Evolutionary conservation across 805 yeast genomes (phyloP), one percentile per base, ranked within the genome.

Genomic region (Kazachstania viticola): DNA sequence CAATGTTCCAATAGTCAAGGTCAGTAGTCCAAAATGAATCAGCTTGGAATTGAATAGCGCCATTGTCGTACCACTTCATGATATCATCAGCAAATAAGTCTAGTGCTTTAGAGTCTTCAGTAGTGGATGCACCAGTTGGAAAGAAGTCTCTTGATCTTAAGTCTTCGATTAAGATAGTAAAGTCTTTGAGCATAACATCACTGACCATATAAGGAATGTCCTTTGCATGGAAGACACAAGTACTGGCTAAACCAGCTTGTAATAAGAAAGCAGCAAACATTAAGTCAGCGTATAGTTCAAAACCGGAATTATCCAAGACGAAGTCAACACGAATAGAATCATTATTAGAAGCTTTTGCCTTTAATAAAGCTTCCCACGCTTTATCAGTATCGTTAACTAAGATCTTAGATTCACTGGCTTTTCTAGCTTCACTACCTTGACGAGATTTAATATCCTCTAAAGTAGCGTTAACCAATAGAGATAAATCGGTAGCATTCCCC

Each of bases 401-500:
- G 37, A 87, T 78, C 44, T 82, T 80, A 38, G 79, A 70, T 47
- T 81, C 85, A 35, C 85, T 81, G 48, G 76, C 73, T 49, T 75
- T 78, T 44, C 97, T 69, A 14, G 84, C 84, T 40, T 79, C 84
- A 9, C 79, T 81, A 27, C 95, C 95, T 62, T 91, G 99, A 25
- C 84, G 73, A 5, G 88, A 75, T 56, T 83, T 80, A 47, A 91
- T 79, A 42, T 91, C 95, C 29, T 87, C 95, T 18, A 84, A 54
- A 6, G 85, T 74, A n/a, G 88, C 84, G 37, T 82, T 85, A 4
- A 93, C 87, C 40, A 91, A 65, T 33, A 93, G 62, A 0, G 96
- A 84, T 49, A 91, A 67, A 56, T 91, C 99, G 4, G 96, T 83
- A 14, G 97, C 96, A 56, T 91, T 91, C 17, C 99, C 99, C 99